Evolutionary conservation across 2,329 filamentous ascomycete genomes (phyloP), one percentile per base, ranked within the genome.

Genomic region (Exophiala sp.): DNA sequence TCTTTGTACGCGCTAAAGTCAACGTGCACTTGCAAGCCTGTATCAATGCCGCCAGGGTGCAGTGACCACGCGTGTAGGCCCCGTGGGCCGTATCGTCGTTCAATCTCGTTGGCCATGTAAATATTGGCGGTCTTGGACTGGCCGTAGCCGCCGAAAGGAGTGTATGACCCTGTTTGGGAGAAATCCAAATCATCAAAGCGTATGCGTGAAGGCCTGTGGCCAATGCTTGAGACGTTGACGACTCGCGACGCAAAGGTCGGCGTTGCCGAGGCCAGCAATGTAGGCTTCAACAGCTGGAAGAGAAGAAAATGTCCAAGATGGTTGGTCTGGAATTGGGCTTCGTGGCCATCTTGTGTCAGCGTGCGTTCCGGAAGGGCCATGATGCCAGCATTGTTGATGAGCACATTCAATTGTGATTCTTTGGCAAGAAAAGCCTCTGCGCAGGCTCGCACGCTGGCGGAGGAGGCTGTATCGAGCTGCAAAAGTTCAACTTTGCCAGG

Each of bases 291-390:
- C 1, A 81, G 70, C 21, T 78, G 69, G 55, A 79, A 77, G 11
- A 83, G 70, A 0, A 82, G 71, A 66, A 82, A 83, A 58, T 81
- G 77, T 7, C 68, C 72, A 1, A 84, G 66, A 61, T 83, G 74
- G 62, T 82, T 82, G 5, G 72, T 75, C 33, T 72, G 79, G 54
- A 83, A 76, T 52, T 82, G 78, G 0, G 64, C 63, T 59, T 83
- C 79, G 58, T 74, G 74, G 20, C 76, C 77, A 56, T 80, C 77
- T 18, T 59, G 59, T 1, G 75, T 79, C 9, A 51, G 36, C 10
- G 47, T 45, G 51, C 64, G 63, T 48, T 71, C 56, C 12, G 72
- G 66, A 36, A 56, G 47, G n/a, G 68, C 68, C 66, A 79, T 76
- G 40, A 81, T 70, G 4, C 71, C 75, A 1, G 71, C 75, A 59